Evolutionary conservation across 495 filamentous ascomycete species (phyloP), one percentile per base, ranked within the genome.

Genomic region (Stereocaulon alpinum): DNA sequence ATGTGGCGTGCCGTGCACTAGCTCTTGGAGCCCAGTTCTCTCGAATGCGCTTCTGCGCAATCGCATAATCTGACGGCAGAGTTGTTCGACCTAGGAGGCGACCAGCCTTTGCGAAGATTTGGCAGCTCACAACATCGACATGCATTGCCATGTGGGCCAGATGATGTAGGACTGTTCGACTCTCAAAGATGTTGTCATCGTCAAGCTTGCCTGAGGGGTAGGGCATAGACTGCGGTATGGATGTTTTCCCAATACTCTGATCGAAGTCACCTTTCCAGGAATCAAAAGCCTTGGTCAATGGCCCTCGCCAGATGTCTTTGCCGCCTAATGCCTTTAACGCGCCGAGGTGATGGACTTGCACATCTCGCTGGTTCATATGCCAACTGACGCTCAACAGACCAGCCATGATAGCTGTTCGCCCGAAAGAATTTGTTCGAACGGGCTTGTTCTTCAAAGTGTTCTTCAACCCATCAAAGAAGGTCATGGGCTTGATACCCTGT

Each of bases 111-210:
- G 91, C 93, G 68, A 94, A 96, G 61, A 97, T 93, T 70, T 96
- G 93, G 67, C 91, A 91, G 69, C 96, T 92, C n/a, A 92, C 88
- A 48, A 97, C 88, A 67, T 97, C 93, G 10, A 96, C 92, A 68
- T 97, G 92, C 78, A 95, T 96, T 4, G 88, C 90, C 90, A 98
- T 96, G 69, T 98, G 93, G 3, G 93, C 94, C 10, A 98, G 75
- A 60, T 92, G 88, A 67, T 98, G 92, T 48, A 97, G 75, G 18
- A 95, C 91, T 24, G 85, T 92, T 48, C 90, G 82, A 63, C 83
- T 87, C 67, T 97, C 88, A 62, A 91, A 91, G 22, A 91, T 82
- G 53, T 87, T 85, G 59, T 91, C 88, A 52, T 87, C 83, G 54
- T 90, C 85, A 18, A 77, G 59, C 51, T 72, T 68, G 48, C 61